Evolutionary conservation across 441 rosid species (phyloP), one percentile per base, ranked within the genome.

Genomic region (Arabidopsis hybrid): DNA sequence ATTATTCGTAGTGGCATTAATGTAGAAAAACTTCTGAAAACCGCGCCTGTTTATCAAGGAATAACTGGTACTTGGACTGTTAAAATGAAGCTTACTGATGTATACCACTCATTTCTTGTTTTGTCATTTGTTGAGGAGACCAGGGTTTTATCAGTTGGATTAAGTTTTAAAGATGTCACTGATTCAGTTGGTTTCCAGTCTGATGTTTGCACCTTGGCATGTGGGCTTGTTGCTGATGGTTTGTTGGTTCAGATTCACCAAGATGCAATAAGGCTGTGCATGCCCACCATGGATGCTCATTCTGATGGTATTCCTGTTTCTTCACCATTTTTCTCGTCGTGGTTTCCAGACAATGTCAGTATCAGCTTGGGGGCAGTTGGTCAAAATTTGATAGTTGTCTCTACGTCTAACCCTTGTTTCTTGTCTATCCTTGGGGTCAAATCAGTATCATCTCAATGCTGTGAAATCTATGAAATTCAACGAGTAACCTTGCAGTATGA

Each of bases 311-410:
- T 87, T 65, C 86, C 89, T 73, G 78, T 73, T 64, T 82, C 95
- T 45, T 89, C 87, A 73, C 97, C 99, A 52, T 84, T 89, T 79
- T 91, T 87, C 76, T 75, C 88, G 67, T 86, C 91, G 75, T 95
- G 99, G 99, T 83, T 83, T 80, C 91, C 99, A n/a, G 79, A 83
- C 66, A 83, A 88, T 74, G 78, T 76, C 68, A 89, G 85, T 82
- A 88, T 95, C 85, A 91, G 97, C 81, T 85, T 93, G 90, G 99
- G 99, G 78, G 97, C 98, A 65, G 97, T 95, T 79, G 94, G 93
- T 35, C 80, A 80, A 79, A 77, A 83, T 81, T 72, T 90, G 80
- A 83, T 95, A 76, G 84, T 90, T 74, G 87, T 95, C 84, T 87
- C 98, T 51, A 95, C 99, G 69, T 91, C 95, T 79, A 91, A 88